Base-by-base conservation (phyloP, 1,284 basidiomycete species). In the Bjerkandera adusta region DNA sequence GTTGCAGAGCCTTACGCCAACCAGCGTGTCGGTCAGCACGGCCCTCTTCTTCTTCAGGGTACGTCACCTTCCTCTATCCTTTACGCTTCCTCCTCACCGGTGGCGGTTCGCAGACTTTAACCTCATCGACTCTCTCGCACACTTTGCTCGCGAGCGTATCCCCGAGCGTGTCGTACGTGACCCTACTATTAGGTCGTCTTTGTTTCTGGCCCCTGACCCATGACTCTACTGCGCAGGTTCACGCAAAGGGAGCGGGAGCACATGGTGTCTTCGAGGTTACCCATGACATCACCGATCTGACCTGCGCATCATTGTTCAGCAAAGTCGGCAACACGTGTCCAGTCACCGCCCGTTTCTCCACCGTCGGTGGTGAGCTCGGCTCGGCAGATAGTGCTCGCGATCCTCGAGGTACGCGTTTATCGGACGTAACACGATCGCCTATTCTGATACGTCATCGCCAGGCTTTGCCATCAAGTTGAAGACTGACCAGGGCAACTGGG, bases 61-160 rank as follows among this genome's bases (percentile, higher is more conserved):
- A 48, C 30, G 73, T 60, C 38, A 53, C 43, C 32, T 15, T n/a
- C n/a, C n/a, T 37, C 40, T 33, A 30, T 38, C 36, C n/a, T 18
- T 22, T 32, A n/a, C 3, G 13, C 13, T 16, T 29, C 15, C n/a
- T 44, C 45, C 36, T 48, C 15, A 29, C 35, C 43, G 22, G 8
- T 42, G 22, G 33, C 54, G 29, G 40, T 34, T 34, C 39, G 25
- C 46, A 85, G 90, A 93, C 68, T 92, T 93, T 72, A 87, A 92
- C 67, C 83, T 89, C 67, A 85, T 92, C 63, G 90, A 95, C 69
- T 75, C 90, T 47, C 79, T 96, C 55, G 85, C 89, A 33, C 92
- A 95, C 76, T 95, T 96, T 62, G 89, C 91, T 69, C 83, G 91
- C 47, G 93, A 97, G 73, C 86, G 94, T 67, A 95, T 97, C 63